These are phyloP conservation scores for Thermoascus crustaceus DNA, from an alignment of 2,329 filamentous ascomycete species.

Conservation along the genomic window DNA sequence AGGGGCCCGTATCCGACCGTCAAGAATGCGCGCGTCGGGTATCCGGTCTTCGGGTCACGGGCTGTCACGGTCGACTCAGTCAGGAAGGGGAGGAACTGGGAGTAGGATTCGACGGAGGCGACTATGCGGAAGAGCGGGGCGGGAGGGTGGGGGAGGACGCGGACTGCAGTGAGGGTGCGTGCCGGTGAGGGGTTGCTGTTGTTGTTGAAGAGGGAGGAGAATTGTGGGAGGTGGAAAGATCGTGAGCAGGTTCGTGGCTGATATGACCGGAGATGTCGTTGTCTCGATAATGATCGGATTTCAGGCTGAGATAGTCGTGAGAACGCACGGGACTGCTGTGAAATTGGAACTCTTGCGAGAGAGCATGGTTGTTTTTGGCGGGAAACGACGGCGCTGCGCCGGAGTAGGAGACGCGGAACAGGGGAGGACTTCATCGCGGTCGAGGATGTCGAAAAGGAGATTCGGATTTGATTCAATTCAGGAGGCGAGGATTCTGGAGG, in stretches of 20 bases:
- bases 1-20: conserved; percentile 79
- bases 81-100: conserved; percentile 86
- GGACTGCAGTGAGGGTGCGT: conserved; percentile 64
- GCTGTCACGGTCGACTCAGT: conserved; percentile 65
- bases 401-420: background rate
- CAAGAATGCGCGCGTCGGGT: conserved; percentile 66
- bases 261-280: conserved; percentile 6
- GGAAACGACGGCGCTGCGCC: background rate
- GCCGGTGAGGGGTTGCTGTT: conserved; percentile 32
- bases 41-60: conserved; percentile 49
- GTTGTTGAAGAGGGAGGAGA: conserved; percentile 20
- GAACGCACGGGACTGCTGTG: too few species aligned
- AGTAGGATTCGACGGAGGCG: conserved; percentile 79
- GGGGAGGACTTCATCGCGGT: background rate
- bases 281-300: too few species aligned
- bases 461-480: too few species aligned
- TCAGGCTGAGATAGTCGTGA: background rate
- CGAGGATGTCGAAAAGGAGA: too few species aligned
- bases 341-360: too few species aligned
- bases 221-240: conserved; percentile 19
- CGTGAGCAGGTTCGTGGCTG: conserved; percentile 8
- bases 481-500: too few species aligned
- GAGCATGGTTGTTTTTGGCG: too few species aligned
- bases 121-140: conserved; percentile 72
- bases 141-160: conserved; percentile 67